Evolutionary conservation across 108 stramenopile genomes (phyloP).

Genomic region (Pseudonitzschia pungens): DNA sequence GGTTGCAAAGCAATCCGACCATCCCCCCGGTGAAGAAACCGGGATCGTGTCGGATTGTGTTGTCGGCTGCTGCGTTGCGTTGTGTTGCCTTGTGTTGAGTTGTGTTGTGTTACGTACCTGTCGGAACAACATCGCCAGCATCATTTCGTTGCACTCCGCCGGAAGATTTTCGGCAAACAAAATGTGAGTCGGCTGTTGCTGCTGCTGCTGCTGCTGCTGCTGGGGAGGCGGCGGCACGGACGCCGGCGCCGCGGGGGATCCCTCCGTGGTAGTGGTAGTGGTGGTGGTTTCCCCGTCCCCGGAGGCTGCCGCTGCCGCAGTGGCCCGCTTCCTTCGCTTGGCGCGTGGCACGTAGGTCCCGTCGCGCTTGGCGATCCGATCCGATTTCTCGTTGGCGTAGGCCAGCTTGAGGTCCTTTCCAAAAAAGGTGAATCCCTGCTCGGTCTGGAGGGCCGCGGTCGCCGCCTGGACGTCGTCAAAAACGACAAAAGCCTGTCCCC

Average conservation of each 20-base stretch:
- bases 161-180: constrained; percentile 74
- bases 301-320: background rate
- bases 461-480: constrained; percentile 88
- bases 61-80: no score
- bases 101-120: background rate
- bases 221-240: constrained; percentile 22
- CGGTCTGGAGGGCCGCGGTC: constrained; percentile 84
- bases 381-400: constrained; percentile 88
- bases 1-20: no score
- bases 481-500: constrained; percentile 94
- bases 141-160: constrained; percentile 87
- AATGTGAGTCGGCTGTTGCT: constrained; percentile 60
- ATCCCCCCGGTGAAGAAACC: no score
- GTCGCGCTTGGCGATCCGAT: constrained; percentile 85
- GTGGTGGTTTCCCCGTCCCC: no score
- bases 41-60: no score
- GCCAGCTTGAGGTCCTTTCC: constrained; percentile 82
- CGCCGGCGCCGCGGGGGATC: background rate
- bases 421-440: constrained; percentile 91
- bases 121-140: constrained; percentile 92
- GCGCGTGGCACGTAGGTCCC: constrained; percentile 84
- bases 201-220: constrained; percentile 18
- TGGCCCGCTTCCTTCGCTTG: constrained; percentile 43
- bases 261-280: constrained; percentile 13
- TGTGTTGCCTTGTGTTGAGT: no score